Evolutionary conservation across 2,329 filamentous ascomycete species (phyloP), one percentile per base, ranked within the genome.

Genomic region (Dactylonectria macrodidyma): DNA sequence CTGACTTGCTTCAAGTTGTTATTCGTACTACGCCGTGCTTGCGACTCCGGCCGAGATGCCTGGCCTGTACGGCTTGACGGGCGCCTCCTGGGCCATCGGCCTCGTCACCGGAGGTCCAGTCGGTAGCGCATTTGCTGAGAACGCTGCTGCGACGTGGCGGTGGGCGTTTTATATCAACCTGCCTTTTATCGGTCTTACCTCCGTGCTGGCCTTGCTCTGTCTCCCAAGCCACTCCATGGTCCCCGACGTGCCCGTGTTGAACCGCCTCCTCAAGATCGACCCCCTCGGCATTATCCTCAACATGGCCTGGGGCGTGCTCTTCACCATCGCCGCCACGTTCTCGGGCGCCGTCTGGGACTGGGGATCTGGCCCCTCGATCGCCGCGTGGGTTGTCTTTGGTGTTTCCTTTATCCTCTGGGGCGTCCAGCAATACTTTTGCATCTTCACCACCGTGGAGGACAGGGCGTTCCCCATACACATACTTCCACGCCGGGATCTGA

Each of bases 101-200:
- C 65, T 76, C 2, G 64, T 73, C 16, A 52, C 73, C 1, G 73
- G 75, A 14, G 69, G 71, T 1, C 58, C 72, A 11, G 71, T 76
- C 19, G 78, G 80, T 5, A 78, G 76, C 38, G 78, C 72, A 3
- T 81, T 83, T 41, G 78, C 79, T 0, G 72, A 78, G 12, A 80
- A 81, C 33, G 71, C 71, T 5, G 66, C 75, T 5, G 80, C 80
- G 1, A 82, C 80, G 6, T 86, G 83, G 84, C 76, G 84, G 68
- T 84, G 80, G 82, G 81, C 80, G 0, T 87, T 87, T 71, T 89
- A 89, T 72, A 84, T 89, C 75, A 89, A 88, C 67, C 76, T 88
- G 9, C 75, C 76, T 8, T 71, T 81, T 41, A 75, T 88, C 47
- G 82, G 80, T 5, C 81, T 78, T 3, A 72, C 82, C 8, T 78